Conservation (phyloP, 2,329 filamentous ascomycete genomes). For the Cordyceps javanica region DNA sequence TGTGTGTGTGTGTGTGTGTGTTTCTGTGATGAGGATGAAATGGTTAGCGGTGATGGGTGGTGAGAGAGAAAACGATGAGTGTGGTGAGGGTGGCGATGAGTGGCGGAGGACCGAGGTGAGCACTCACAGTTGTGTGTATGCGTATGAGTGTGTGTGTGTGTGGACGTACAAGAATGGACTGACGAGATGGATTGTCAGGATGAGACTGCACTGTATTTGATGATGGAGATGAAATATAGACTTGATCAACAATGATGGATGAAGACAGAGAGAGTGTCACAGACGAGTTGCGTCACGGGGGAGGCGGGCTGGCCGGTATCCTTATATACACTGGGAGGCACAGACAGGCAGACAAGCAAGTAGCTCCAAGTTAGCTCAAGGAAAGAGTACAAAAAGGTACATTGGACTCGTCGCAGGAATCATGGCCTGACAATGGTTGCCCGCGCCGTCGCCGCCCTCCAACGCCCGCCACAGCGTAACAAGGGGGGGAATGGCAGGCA, state of each 20-base stretch:
- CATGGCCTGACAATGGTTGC: neutral
- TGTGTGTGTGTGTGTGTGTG: too few species aligned
- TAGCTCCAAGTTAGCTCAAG: neutral
- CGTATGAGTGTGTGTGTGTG: neutral
- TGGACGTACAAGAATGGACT: neutral
- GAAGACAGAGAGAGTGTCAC: neutral
- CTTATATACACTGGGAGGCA: conserved; percentile 5
- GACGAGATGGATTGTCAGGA: neutral
- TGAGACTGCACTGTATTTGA: neutral
- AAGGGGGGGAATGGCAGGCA: neutral
- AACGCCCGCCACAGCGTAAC: neutral
- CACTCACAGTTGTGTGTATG: neutral
- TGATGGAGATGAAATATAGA: neutral
- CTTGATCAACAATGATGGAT: neutral
- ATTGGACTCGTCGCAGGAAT: neutral
- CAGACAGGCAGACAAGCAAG: neutral
- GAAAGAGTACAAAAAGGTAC: conserved; percentile 6
- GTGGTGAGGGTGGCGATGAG: neutral
- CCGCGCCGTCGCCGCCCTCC: neutral
- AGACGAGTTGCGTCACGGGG: neutral
- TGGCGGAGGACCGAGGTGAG: neutral
- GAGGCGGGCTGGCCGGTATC: neutral
- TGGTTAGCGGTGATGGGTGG: neutral
- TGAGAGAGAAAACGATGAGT: too few species aligned
- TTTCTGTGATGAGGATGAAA: neutral